Conservation (phyloP, 2,329 filamentous ascomycete genomes). For the Phoma sp. region DNA sequence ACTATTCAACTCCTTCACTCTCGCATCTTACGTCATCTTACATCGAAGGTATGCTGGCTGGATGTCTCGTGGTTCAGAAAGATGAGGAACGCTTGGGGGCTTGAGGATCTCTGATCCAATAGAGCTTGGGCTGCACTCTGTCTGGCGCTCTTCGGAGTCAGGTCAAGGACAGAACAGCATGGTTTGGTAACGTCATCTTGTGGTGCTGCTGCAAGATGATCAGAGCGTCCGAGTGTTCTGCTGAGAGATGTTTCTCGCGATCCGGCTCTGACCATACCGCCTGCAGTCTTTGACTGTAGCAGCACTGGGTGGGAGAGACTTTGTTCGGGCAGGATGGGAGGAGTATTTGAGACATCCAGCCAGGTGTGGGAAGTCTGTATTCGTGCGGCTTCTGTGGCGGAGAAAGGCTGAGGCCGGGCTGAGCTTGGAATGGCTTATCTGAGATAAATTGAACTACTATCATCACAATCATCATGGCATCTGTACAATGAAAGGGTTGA, state of each 20-base stretch:
- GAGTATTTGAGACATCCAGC: constrained; percentile 1
- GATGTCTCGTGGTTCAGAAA: constrained; percentile 6
- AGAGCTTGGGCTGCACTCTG: neutral
- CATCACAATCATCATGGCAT: too few species aligned
- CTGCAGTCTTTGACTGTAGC: constrained; percentile 6
- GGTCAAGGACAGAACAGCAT: too few species aligned
- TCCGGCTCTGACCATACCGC: constrained; percentile 2
- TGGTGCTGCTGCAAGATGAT: too few species aligned
- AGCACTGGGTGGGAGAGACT: constrained; percentile 2
- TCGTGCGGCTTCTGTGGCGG: neutral
- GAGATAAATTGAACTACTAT: too few species aligned
- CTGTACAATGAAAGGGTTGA: too few species aligned
- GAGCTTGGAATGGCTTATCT: neutral
- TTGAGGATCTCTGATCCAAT: neutral
- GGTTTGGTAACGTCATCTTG: too few species aligned
- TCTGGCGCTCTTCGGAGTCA: too few species aligned
- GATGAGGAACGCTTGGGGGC: constrained; percentile 7
- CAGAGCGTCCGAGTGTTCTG: too few species aligned
- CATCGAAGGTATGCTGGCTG: neutral
- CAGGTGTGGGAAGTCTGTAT: neutral
- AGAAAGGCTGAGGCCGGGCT: neutral
- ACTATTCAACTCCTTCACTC: too few species aligned
- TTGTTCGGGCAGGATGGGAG: neutral
- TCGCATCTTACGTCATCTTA: too few species aligned
- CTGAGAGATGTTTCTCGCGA: neutral